Base-by-base conservation (phyloP, 805 yeast species). In the Clavispora carvajalis region DNA sequence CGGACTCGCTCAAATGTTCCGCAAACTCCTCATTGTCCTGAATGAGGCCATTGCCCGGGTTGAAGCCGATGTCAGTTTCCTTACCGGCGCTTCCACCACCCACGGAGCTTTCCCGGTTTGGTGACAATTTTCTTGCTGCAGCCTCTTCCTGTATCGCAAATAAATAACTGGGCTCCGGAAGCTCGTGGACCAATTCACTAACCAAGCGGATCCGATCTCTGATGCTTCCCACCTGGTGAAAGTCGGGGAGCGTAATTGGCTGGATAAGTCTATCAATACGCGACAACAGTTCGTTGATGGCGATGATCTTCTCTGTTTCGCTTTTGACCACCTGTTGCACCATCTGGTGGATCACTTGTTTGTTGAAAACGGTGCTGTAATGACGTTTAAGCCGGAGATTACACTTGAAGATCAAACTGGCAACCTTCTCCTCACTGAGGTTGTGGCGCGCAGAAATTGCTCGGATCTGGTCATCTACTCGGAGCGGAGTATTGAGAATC, bases 91-190 rank as follows among this genome's bases (percentile, higher is more conserved):
- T n/a, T n/a, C n/a, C n/a, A n/a, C n/a, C n/a, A n/a, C n/a, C n/a
- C n/a, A n/a, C n/a, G n/a, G n/a, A n/a, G n/a, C n/a, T n/a, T 36
- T 19, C 16, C 37, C 23, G n/a, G 37, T n/a, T n/a, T n/a, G n/a
- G n/a, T n/a, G n/a, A 16, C 30, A 19, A 34, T 26, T 15, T 21
- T 13, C 38, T 40, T 15, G 28, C 30, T 21, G 30, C 37, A 15
- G n/a, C 52, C 10, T 33, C 44, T 5, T 37, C 44, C n/a, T 36
- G 31, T 11, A 44, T 15, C n/a, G 42, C 51, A 36, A 58, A 45
- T 35, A 67, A 51, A 40, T 64, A 60, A 41, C 55, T 56, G 8
- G 59, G 43, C 34, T 63, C 66, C 3, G 73, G 73, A 24, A 68
- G 49, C 34, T 59, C 63, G 1, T 40, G 34, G 8, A 62, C 52